These are phyloP conservation scores for Pichia sp. DNA, from an alignment of 1,139 yeast species.

Conservation along the genomic window DNA sequence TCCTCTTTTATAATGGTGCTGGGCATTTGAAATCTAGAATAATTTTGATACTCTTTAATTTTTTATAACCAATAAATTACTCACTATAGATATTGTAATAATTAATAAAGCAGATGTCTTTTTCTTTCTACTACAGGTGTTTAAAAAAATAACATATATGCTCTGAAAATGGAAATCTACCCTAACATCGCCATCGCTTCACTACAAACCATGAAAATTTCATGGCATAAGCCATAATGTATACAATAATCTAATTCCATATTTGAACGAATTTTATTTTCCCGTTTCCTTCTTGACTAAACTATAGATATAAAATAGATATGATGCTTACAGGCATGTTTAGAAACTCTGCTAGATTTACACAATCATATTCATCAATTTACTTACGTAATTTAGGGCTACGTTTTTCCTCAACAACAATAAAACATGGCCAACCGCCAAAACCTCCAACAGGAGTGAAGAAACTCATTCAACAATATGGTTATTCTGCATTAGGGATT, in stretches of 20 bases:
- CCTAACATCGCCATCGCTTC: too few relatives aligned
- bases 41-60: constrained; percentile 1
- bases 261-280: too few relatives aligned
- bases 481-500: constrained; percentile 85
- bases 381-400: constrained; percentile 7
- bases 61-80: too few relatives aligned
- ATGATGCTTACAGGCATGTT: constrained; percentile 1
- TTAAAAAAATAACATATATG: too few relatives aligned
- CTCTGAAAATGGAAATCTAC: too few relatives aligned
- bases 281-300: too few relatives aligned
- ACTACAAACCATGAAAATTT: too few relatives aligned
- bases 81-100: too few relatives aligned
- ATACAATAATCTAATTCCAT: too few relatives aligned
- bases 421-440: constrained; percentile 15
- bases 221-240: too few relatives aligned
- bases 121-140: too few relatives aligned
- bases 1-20: constrained; percentile 15
- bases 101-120: too few relatives aligned
- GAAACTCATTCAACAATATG: constrained; percentile 76
- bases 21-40: constrained; percentile 13
- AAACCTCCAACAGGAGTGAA: constrained; percentile 49
- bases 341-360: constrained; percentile 4
- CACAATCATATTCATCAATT: constrained; percentile 12
- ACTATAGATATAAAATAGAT: background rate
- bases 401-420: constrained; percentile 5